phyloP scores from a whole-genome alignment of 2,329 filamentous ascomycete genomes.

The Mariannaea elegans region DNA sequence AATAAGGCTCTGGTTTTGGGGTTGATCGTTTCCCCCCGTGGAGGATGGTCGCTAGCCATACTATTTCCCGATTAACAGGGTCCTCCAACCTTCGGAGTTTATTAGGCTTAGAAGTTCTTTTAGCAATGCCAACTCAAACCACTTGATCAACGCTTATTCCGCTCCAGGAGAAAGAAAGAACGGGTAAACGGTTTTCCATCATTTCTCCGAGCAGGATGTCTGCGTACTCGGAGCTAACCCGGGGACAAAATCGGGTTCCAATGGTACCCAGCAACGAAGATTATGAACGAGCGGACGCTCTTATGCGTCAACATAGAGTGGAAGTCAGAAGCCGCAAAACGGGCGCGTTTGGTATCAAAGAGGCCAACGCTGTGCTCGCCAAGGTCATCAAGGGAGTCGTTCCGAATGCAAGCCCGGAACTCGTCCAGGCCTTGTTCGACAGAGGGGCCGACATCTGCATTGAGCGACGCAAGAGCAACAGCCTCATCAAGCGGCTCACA shows the following conservation, averaged over 20 bases:
- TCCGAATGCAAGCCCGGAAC: background rate
- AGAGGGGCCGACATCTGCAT: background rate
- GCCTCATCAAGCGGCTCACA: background rate
- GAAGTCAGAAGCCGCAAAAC: background rate
- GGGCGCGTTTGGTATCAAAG: background rate
- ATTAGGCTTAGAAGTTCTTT: no score
- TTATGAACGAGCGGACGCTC: background rate
- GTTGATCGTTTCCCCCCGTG: no score
- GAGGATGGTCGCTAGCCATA: no score
- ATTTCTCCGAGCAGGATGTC: background rate
- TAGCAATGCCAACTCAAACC: no score
- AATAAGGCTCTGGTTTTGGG: no score
- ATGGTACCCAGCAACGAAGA: background rate
- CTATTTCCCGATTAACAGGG: no score
- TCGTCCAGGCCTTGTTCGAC: background rate
- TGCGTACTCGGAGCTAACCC: background rate
- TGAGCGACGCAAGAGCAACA: background rate
- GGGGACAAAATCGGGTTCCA: background rate
- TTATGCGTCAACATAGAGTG: background rate
- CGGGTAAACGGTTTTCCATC: background rate
- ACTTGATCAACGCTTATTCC: no score
- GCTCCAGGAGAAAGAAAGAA: no score
- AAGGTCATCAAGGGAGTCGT: background rate
- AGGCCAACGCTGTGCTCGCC: background rate
- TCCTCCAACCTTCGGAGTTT: no score